Base-by-base conservation (phyloP, 2,329 filamentous ascomycete genomes). In the Aspergillus pseudonomiae region DNA sequence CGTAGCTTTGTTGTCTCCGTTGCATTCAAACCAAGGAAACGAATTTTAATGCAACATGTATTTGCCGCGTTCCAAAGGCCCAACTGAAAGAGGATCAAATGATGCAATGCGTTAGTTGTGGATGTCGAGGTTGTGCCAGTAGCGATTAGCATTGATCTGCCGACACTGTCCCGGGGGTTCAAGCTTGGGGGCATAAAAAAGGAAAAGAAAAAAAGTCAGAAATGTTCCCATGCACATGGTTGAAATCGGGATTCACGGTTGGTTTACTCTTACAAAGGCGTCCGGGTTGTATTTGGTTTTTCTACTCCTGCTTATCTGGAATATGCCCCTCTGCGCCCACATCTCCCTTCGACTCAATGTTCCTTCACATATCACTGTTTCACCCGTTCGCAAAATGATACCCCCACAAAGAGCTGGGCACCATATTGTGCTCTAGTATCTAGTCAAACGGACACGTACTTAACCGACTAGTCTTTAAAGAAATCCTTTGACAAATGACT, bases 11-110 rank as follows among this genome's bases (percentile, higher is more conserved):
- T 80, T 99, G 95, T 78, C 84, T 97, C 61, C 88, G 94, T 66
- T 99, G 95, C 79, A 94, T 99, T 62, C 95, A 99, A 80, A 97
- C 95, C n/a, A 98, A 98, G 80, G 95, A 99, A 84, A 99, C 95
- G 34, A 99, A 99, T 79, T 99, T 98, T 83, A 95, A 94, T 79
- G 91, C 92, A 68, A 99, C 94, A 0, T 99, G 95, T 77, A 95
- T 99, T 74, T 99, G 95, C 78, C 91, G 95, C 58, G 94, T 99
- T 57, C 95, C 95, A 1, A 90, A 91, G 75, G 90, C 92, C 36
- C 88, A 96, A 77, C 81, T 99, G 75, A 97, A 97, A 79, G 93
- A 96, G 73, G 89, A 93, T 48, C 91, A 95, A 76, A 91, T 92
- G 43, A 89, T 98, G 36, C 91, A 98, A 78, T 99, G 95, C 75